Evolutionary conservation across 2,329 filamentous ascomycete genomes (phyloP).

Genomic region (Fusarium sp.): DNA sequence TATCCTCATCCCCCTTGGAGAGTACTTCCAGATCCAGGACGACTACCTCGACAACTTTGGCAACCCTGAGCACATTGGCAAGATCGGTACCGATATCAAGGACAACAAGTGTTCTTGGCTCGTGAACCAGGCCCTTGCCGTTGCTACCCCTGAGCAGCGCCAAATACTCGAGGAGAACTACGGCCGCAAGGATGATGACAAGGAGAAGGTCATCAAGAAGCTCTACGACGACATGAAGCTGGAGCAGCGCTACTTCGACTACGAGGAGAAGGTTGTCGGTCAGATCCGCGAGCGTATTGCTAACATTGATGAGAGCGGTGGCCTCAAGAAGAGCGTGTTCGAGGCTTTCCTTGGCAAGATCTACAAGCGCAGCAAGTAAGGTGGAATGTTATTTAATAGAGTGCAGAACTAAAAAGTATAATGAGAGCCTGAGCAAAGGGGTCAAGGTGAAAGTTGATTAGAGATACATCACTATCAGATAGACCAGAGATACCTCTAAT

Average conservation of each 20-base stretch:
- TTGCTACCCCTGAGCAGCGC: conserved; percentile 86
- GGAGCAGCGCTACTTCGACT: conserved; percentile 84
- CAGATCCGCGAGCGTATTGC: conserved; percentile 82
- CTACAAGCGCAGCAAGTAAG: conserved; percentile 96
- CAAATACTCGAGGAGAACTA: conserved; percentile 92
- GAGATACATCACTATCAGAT: conserved; percentile 23
- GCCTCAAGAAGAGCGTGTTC: conserved; percentile 91
- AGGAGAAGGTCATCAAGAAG: conserved; percentile 88
- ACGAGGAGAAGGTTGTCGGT: conserved; percentile 87
- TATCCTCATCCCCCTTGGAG: conserved; percentile 95
- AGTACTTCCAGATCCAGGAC: conserved; percentile 99
- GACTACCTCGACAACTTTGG: conserved; percentile 99
- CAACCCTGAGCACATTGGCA: conserved; percentile 91
- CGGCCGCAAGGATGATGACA: conserved; percentile 85
- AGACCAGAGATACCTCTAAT: conserved; percentile 36
- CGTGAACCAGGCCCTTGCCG: conserved; percentile 90
- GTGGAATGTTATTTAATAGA: neutral
- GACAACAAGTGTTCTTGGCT: conserved; percentile 99
- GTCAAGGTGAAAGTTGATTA: conserved; percentile 21
- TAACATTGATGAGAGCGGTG: conserved; percentile 84
- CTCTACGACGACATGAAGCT: conserved; percentile 88
- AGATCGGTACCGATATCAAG: conserved; percentile 98
- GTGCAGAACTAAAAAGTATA: conserved; percentile 13
- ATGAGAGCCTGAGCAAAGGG: neutral
- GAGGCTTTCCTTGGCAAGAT: conserved; percentile 94